A percentile compares a stretch with the other conserved stretches of the same genome.
phyloP scores from a whole-genome alignment of 176 grass and related monocot genomes.

The Chloris gayana region DNA sequence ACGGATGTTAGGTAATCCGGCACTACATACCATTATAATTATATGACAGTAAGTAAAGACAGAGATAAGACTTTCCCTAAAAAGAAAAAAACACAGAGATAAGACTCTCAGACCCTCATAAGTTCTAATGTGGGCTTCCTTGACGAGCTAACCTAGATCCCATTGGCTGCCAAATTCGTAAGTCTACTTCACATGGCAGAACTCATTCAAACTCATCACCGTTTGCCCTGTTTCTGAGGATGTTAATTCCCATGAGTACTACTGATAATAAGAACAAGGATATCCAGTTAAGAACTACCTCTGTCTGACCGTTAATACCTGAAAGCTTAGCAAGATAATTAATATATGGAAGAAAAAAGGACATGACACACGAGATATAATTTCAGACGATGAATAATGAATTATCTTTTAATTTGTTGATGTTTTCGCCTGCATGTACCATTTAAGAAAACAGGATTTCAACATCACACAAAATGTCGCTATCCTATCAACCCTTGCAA shows the following conservation, averaged over 20 bases:
- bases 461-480: not conserved
- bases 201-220: not conserved
- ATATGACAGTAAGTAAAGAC: not conserved
- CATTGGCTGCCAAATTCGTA: not conserved
- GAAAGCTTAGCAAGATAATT: not conserved
- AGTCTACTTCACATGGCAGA: not conserved
- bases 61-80: not conserved
- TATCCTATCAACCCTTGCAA: conserved; percentile 19
- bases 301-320: not conserved
- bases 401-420: not conserved
- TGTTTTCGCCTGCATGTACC: no score
- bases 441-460: not conserved
- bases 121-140: not conserved
- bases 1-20: not conserved
- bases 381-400: not conserved
- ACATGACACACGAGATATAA: not conserved
- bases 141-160: not conserved
- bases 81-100: no score
- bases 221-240: not conserved
- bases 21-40: not conserved
- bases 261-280: not conserved
- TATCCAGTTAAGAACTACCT: not conserved
- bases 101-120: not conserved
- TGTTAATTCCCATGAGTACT: not conserved
- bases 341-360: not conserved